Conservation (phyloP, 768 basidiomycete genomes). For the Tylopilus rubrobrunneus region DNA sequence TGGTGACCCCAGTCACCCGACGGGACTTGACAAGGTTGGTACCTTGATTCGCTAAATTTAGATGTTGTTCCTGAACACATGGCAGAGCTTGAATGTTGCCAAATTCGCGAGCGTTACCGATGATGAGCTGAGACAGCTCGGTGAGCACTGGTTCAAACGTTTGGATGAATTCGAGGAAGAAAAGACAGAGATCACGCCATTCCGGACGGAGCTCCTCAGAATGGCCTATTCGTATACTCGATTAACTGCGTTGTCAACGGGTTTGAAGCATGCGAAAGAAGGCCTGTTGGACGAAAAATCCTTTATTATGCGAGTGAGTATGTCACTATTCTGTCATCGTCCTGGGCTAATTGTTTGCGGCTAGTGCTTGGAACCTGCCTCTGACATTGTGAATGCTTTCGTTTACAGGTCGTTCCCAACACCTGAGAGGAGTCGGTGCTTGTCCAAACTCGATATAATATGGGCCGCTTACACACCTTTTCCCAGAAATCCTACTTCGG, state of each 20-base stretch:
- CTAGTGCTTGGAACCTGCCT: constrained; percentile 66
- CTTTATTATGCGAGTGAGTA: constrained; percentile 60
- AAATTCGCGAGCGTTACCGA: constrained; percentile 62
- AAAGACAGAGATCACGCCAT: constrained; percentile 49
- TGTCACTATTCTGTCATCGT: not conserved
- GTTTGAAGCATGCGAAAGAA: constrained; percentile 71
- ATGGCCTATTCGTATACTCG: constrained; percentile 67
- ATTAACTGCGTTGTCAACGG: constrained; percentile 67
- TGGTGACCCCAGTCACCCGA: constrained; percentile 69
- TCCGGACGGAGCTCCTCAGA: constrained; percentile 58
- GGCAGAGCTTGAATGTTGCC: constrained; percentile 61
- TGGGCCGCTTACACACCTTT: constrained; percentile 2
- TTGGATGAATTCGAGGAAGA: constrained; percentile 48
- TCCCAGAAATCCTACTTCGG: constrained; percentile 51
- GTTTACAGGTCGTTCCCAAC: constrained; percentile 53
- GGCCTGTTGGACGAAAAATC: constrained; percentile 55
- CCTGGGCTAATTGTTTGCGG: not conserved
- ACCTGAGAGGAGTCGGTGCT: constrained; percentile 46
- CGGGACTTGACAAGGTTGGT: constrained; percentile 68
- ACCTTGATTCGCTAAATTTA: not conserved
- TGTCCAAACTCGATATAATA: not conserved
- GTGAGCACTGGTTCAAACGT: constrained; percentile 52
- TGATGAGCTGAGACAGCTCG: constrained; percentile 58
- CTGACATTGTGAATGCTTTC: constrained; percentile 59
- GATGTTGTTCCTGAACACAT: constrained; percentile 1